Base-by-base conservation (phyloP, 2,329 filamentous ascomycete genomes). In the Hansfordia pulvinata region DNA sequence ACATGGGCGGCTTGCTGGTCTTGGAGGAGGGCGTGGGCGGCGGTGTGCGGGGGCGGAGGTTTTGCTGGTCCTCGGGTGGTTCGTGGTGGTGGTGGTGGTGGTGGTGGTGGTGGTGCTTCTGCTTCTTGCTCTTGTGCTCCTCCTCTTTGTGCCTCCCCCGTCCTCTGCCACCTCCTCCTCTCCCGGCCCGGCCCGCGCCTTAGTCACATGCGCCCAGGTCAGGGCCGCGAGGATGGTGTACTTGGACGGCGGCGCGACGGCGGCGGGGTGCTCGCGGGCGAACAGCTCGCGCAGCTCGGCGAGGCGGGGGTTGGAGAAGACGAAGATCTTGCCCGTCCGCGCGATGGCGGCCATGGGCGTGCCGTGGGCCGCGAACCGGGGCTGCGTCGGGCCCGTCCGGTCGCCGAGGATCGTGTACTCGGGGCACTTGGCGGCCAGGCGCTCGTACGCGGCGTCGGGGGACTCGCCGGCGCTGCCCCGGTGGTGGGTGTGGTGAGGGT, bases 251-350 rank as follows among this genome's bases (percentile, higher is more conserved):
- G 32, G 31, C 19, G 39, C 30, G 18, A 25, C 23, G 15, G 31
- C 23, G 15, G 31, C 29, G 21, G 31, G 27, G 17, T 39, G 42
- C 19, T 29, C 32, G 4, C 26, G 15, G 10, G 17, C 35, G 8
- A 47, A 36, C 6, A 44, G 27, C 2, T 35, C 26, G 20, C 47
- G 42, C 3, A 60, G 47, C 25, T 40, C 19, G n/a, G 38, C 34
- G 8, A 60, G 43, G 11, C 43, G 46, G 4, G 39, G 34, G 10
- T 41, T 45, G 10, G 32, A 40, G 29, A 62, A 57, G 10, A 54
- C 44, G 33, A 60, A 60, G 13, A 60, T 53, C 23, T 47, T 54
- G 27, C 54, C 54, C n/a, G 42, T 46, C 29, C 50, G 54, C n/a
- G 38, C 30, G 30, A 54, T 49, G 11, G 39, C 24, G 4, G 39